A percentile compares a stretch with the other conserved stretches of the same genome.
These are phyloP conservation scores for Podaxis carcinomalis DNA, from an alignment of 768 basidiomycete species.

Conservation along the genomic window DNA sequence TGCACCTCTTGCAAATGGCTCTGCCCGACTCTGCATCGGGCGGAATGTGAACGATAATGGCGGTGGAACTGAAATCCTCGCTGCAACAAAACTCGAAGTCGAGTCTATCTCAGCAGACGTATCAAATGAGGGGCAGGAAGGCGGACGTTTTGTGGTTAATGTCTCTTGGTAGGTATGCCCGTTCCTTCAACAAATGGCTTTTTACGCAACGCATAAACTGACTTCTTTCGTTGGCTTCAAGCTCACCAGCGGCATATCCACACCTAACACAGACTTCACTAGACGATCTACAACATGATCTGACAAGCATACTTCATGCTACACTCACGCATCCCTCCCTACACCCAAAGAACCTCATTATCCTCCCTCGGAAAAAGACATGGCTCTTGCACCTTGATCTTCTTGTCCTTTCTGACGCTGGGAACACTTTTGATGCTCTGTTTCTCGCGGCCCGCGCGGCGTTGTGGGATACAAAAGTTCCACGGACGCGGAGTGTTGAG, in stretches of 20 bases:
- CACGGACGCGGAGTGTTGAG: slow-evolving; percentile 65
- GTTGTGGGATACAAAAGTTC: slow-evolving; percentile 78
- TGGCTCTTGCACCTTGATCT: slow-evolving; percentile 78
- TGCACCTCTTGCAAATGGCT: slow-evolving; percentile 81
- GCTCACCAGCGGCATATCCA: slow-evolving; percentile 81
- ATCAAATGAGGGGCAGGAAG: slow-evolving; percentile 48
- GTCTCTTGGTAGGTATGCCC: slow-evolving; percentile 69
- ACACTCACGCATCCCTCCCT: slow-evolving; percentile 65
- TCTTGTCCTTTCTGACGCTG: slow-evolving; percentile 69
- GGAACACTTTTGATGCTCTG: slow-evolving; percentile 73
- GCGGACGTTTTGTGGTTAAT: slow-evolving; percentile 45
- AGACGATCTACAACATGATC: slow-evolving; percentile 75
- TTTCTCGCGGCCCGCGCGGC: slow-evolving; percentile 79
- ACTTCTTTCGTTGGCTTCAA: slow-evolving; percentile 22
- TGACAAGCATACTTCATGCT: slow-evolving; percentile 57
- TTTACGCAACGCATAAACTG: neutral
- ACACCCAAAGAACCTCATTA: slow-evolving; percentile 59
- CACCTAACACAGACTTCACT: slow-evolving; percentile 55
- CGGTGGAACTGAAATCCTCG: slow-evolving; percentile 74
- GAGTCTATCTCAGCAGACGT: slow-evolving; percentile 47
- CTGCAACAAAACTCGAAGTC: slow-evolving; percentile 76
- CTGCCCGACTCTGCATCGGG: slow-evolving; percentile 73
- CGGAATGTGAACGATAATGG: slow-evolving; percentile 29
- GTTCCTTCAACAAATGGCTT: neutral
- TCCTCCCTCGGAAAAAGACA: slow-evolving; percentile 55